These are phyloP conservation scores for Isatis tinctoria DNA, from an alignment of 345 rosid genomes.

Conservation along the genomic window DNA sequence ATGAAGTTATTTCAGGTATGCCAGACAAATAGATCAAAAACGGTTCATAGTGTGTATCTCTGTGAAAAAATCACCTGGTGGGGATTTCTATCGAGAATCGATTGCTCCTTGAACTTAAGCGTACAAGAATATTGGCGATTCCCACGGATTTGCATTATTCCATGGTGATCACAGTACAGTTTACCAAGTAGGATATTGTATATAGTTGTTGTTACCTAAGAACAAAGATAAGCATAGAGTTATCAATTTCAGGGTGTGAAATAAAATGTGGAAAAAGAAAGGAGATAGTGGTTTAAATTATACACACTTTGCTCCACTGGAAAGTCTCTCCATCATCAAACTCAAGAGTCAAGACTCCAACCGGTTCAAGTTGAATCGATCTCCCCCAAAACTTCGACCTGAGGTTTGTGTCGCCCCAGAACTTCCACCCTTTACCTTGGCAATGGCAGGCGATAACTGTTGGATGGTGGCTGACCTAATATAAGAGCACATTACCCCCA, in stretches of 20 bases:
- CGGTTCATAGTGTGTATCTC: not conserved
- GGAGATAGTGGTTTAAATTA: not conserved
- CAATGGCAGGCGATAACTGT: slow-evolving; percentile 94
- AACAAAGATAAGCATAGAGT: slow-evolving; percentile 11
- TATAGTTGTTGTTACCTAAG: not conserved
- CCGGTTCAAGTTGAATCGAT: slow-evolving; percentile 95
- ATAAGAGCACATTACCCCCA: not conserved
- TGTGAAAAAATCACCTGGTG: not conserved
- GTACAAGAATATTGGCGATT: too few species aligned
- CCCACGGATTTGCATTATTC: too few species aligned
- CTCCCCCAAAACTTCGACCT: slow-evolving; percentile 94
- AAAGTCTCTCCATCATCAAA: slow-evolving; percentile 96
- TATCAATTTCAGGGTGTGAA: not conserved
- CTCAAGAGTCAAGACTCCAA: slow-evolving; percentile 76
- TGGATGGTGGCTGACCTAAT: slow-evolving; percentile 97
- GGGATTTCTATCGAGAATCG: too few species aligned
- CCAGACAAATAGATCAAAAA: not conserved
- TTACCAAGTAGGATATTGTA: too few species aligned
- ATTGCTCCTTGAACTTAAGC: too few species aligned
- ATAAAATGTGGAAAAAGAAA: not conserved
- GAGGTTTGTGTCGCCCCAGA: slow-evolving; percentile 94
- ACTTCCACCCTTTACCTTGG: slow-evolving; percentile 97
- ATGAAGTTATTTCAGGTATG: not conserved
- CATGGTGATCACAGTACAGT: too few species aligned
- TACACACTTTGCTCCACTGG: slow-evolving; percentile 88